Percentiles rank a stretch among this genome's conserved stretches.
Conservation (phyloP, 768 basidiomycete genomes). For the Leucocoprinus leucothites region DNA sequence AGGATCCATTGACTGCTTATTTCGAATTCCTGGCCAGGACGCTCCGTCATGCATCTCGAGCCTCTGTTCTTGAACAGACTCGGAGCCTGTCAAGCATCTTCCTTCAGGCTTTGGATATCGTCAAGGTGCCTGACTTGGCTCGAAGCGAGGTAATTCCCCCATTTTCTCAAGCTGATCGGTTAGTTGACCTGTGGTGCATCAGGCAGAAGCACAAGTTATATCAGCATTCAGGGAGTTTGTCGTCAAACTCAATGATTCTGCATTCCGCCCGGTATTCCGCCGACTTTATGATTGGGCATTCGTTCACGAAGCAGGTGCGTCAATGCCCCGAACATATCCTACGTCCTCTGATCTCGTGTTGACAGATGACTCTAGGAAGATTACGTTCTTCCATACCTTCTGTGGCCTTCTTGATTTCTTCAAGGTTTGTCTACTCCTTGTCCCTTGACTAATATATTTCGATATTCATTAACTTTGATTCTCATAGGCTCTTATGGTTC, state of each 20-base stretch:
- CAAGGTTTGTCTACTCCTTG: slow-evolving; percentile 58
- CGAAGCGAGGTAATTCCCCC: slow-evolving; percentile 19
- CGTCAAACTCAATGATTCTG: slow-evolving; percentile 87
- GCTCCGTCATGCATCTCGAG: slow-evolving; percentile 60
- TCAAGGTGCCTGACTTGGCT: slow-evolving; percentile 22
- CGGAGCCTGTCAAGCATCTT: slow-evolving; percentile 74
- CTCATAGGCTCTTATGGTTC: slow-evolving; percentile 76
- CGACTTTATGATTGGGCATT: slow-evolving; percentile 96
- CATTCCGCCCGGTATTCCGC: slow-evolving; percentile 90
- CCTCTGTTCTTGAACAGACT: slow-evolving; percentile 62
- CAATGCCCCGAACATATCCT: neutral
- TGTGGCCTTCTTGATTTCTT: slow-evolving; percentile 78
- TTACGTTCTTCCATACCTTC: slow-evolving; percentile 76
- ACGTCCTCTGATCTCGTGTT: neutral
- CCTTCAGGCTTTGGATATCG: slow-evolving; percentile 70
- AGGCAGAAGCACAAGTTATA: slow-evolving; percentile 58
- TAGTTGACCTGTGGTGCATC: neutral
- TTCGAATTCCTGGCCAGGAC: slow-evolving; percentile 67
- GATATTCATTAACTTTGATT: neutral
- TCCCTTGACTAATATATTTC: neutral
- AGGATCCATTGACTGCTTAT: slow-evolving; percentile 46
- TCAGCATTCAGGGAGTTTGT: slow-evolving; percentile 85
- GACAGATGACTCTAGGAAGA: slow-evolving; percentile 46
- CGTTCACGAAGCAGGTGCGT: slow-evolving; percentile 46
- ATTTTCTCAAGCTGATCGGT: neutral